These are phyloP conservation scores for Dichomitus squalens DNA, from an alignment of 1,284 basidiomycete genomes.

Conservation along the genomic window DNA sequence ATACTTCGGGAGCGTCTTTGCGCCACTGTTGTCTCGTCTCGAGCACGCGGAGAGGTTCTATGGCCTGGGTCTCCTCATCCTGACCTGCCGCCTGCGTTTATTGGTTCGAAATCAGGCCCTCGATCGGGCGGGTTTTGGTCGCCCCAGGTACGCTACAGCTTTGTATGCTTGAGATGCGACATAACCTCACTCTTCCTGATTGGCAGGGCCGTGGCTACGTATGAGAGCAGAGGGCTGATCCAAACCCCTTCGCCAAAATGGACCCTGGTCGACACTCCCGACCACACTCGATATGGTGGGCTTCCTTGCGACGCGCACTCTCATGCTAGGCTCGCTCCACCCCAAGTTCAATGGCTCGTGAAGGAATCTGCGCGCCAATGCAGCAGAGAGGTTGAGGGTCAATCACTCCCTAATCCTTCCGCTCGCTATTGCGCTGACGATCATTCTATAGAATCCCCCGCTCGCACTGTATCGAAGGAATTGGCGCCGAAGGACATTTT, in stretches of 20 bases:
- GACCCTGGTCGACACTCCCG: background rate
- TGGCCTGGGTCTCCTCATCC: conserved; percentile 9
- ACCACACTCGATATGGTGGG: background rate
- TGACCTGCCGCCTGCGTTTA: background rate
- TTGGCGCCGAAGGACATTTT: too few species aligned
- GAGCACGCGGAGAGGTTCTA: background rate
- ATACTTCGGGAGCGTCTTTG: background rate
- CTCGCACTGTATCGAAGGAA: too few species aligned
- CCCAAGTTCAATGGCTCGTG: conserved; percentile 2
- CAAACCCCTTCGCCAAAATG: conserved; percentile 1
- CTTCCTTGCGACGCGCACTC: background rate
- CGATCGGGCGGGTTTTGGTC: background rate
- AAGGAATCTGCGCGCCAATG: too few species aligned
- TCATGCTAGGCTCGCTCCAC: conserved; percentile 1
- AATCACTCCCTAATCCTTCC: background rate
- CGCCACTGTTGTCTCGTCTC: background rate
- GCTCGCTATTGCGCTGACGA: too few species aligned
- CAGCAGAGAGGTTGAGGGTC: background rate
- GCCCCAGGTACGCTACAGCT: background rate
- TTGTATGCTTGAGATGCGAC: background rate
- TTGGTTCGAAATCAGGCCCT: background rate
- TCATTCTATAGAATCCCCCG: too few species aligned
- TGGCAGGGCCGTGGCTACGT: background rate
- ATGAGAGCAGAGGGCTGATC: background rate
- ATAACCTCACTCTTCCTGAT: background rate